A percentile compares a stretch with the other conserved stretches of the same genome.
Conservation (phyloP, 2,329 filamentous ascomycete genomes). For the Nigrospora osmanthi region DNA sequence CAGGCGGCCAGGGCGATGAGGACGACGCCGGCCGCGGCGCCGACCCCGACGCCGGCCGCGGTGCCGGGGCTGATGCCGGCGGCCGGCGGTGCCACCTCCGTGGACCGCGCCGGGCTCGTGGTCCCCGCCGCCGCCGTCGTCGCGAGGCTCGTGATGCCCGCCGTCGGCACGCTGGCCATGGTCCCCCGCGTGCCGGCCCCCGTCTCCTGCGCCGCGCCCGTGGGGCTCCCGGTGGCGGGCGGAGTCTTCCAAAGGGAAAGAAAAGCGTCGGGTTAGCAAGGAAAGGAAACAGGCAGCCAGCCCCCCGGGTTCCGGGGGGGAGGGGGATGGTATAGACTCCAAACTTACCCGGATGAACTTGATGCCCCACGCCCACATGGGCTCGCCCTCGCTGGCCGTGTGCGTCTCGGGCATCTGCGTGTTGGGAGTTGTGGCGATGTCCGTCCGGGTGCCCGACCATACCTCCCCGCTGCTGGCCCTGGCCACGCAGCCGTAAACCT, state of each 20-base stretch:
- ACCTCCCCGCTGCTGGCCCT: not conserved
- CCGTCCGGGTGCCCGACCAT: not conserved
- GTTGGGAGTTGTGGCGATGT: not conserved
- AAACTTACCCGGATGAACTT: not conserved
- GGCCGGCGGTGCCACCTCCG: not conserved
- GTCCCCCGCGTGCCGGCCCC: not conserved
- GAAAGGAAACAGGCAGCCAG: no score
- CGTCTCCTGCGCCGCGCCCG: not conserved
- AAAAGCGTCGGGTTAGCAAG: not conserved
- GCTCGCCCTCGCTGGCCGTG: not conserved
- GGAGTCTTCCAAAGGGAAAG: not conserved
- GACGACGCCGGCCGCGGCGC: not conserved
- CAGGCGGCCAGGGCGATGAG: not conserved
- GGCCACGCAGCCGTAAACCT: not conserved
- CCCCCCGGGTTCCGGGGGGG: no score
- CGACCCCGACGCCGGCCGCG: not conserved
- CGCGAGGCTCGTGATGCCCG: not conserved
- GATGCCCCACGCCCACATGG: not conserved
- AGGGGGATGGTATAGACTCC: not conserved
- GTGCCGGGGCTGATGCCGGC: not conserved
- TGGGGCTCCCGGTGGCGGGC: not conserved
- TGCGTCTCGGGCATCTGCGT: not conserved
- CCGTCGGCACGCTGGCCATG: not conserved
- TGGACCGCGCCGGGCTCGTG: not conserved
- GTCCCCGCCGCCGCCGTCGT: not conserved